phyloP scores from a whole-genome alignment of 257 asterid species.

The Ilex aquifolium region DNA sequence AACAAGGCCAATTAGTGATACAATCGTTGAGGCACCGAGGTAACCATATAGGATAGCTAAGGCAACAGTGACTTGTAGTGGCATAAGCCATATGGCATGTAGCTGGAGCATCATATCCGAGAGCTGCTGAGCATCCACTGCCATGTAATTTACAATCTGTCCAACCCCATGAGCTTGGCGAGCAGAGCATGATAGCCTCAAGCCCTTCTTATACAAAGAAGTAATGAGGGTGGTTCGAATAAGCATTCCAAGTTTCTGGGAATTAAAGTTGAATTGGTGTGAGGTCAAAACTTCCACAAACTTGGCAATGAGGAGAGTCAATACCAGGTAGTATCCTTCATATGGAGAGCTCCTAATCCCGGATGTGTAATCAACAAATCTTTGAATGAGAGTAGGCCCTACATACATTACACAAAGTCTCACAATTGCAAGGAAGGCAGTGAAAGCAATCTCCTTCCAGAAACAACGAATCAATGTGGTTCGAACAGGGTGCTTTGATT shows the following conservation, averaged over 20 bases:
- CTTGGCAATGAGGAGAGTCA: constrained; percentile 51
- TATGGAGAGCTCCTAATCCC: constrained; percentile 48
- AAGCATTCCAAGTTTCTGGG: constrained; percentile 84
- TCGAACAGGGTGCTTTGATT: constrained; percentile 64
- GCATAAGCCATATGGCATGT: constrained; percentile 80
- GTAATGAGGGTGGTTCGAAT: constrained; percentile 78
- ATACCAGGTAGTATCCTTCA: constrained; percentile 78
- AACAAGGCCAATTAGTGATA: constrained; percentile 45
- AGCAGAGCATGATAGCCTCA: constrained; percentile 75
- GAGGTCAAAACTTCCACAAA: constrained; percentile 73
- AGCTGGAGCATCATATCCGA: constrained; percentile 94
- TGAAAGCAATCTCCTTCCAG: constrained; percentile 62
- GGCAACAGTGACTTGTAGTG: constrained; percentile 67
- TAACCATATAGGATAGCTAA: constrained; percentile 52
- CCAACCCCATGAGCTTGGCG: constrained; percentile 92
- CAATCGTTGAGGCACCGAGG: constrained; percentile 52
- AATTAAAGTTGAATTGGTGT: constrained; percentile 81
- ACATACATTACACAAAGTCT: constrained; percentile 75
- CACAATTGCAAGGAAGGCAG: constrained; percentile 63
- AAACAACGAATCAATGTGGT: constrained; percentile 67
- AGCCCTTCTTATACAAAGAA: constrained; percentile 70
- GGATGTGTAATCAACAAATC: constrained; percentile 63
- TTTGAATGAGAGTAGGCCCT: constrained; percentile 74
- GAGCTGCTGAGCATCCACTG: constrained; percentile 93
- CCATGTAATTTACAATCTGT: constrained; percentile 92